A percentile compares a stretch with the other conserved stretches of the same genome.
These are phyloP conservation scores for Silene coronaria DNA, from an alignment of 179 eudicot species.

Conservation along the genomic window DNA sequence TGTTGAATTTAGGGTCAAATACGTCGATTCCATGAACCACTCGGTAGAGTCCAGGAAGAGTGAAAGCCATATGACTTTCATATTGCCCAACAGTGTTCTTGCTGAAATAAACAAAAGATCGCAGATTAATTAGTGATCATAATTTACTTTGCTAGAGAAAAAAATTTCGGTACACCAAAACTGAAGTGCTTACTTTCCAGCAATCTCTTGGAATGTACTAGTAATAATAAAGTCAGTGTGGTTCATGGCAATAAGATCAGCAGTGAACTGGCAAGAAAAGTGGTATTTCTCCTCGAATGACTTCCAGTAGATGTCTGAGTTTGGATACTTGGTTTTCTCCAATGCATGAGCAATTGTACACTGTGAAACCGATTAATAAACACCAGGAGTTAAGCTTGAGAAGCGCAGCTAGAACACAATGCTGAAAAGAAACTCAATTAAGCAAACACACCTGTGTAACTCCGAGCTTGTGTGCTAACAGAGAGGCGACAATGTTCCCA, in stretches of 20 bases:
- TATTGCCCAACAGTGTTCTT: conserved; percentile 75
- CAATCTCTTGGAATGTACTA: conserved; percentile 92
- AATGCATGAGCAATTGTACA: conserved; percentile 89
- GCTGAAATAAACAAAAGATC: conserved; percentile 33
- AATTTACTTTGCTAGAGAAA: neutral
- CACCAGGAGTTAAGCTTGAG: neutral
- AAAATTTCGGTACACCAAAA: neutral
- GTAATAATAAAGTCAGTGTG: conserved; percentile 76
- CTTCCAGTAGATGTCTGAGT: conserved; percentile 81
- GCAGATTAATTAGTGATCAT: neutral
- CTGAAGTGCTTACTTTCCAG: conserved; percentile 60
- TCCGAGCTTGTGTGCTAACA: conserved; percentile 73
- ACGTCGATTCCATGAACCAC: conserved; percentile 77
- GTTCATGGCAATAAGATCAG: conserved; percentile 81
- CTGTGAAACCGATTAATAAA: neutral
- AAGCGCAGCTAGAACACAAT: neutral
- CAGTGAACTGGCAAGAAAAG: conserved; percentile 87
- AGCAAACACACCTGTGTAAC: conserved; percentile 48
- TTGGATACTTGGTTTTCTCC: conserved; percentile 83
- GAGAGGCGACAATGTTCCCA: conserved; percentile 77
- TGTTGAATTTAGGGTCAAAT: too few species aligned
- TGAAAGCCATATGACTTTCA: conserved; percentile 68
- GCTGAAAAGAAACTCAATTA: neutral
- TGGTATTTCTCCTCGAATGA: conserved; percentile 71
- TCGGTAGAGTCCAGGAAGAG: conserved; percentile 74